Conservation (phyloP, 169 alveolate genomes). For the Plasmodium adleri region DNA sequence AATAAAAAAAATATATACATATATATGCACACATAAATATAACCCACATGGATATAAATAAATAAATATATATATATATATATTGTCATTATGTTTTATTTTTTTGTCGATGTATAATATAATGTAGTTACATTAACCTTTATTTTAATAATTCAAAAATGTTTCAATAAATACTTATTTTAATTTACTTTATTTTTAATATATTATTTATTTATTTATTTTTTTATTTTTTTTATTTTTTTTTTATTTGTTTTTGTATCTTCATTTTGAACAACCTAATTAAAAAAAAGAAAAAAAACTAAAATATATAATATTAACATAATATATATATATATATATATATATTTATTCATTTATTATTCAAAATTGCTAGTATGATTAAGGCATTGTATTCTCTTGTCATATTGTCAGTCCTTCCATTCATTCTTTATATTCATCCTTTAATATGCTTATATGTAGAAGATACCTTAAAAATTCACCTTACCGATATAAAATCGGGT, state of each 20-base stretch:
- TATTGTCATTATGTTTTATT: neutral
- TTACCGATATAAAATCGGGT: slow-evolving; percentile 16
- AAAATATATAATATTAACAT: neutral
- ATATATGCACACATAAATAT: neutral
- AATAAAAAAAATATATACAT: neutral
- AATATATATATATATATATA: neutral
- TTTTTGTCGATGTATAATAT: neutral
- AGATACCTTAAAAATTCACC: slow-evolving; percentile 43
- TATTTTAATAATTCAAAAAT: neutral
- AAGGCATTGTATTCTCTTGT: neutral
- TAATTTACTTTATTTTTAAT: too few species aligned
- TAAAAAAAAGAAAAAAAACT: slow-evolving; percentile 6
- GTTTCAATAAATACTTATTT: too few species aligned
- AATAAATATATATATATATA: neutral
- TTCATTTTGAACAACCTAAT: neutral
- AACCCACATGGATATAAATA: too few species aligned
- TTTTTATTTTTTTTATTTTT: neutral
- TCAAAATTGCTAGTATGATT: too few species aligned
- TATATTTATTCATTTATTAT: neutral
- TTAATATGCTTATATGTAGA: slow-evolving; percentile 30
- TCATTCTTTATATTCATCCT: neutral
- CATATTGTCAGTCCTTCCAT: neutral
- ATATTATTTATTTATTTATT: neutral
- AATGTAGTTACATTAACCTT: slow-evolving; percentile 13
- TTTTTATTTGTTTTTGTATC: neutral